Conservation (phyloP, 352 stramenopile species). For the Plasmopara muralis region DNA sequence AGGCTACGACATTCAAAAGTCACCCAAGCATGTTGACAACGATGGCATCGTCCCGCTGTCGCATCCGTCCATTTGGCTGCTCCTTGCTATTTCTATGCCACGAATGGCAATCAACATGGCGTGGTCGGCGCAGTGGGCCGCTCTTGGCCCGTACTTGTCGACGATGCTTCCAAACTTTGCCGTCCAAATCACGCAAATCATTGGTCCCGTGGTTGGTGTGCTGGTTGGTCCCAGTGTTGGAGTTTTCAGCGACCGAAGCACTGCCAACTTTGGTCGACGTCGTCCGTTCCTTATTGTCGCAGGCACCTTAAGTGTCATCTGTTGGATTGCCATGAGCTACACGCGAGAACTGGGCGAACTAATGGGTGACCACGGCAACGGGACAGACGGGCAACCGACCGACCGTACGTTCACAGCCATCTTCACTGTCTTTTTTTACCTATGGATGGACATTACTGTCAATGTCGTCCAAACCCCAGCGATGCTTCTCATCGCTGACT, state of each 20-base stretch:
- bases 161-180: conserved; percentile 45
- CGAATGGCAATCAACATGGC: conserved; percentile 58
- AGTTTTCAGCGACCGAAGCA: conserved; percentile 47
- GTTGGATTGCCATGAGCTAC: conserved; percentile 62
- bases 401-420: conserved; percentile 40
- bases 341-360: conserved; percentile 47
- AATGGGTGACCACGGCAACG: conserved; percentile 35
- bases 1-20: conserved; percentile 25
- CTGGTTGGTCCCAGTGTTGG: conserved; percentile 44
- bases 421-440: conserved; percentile 52
- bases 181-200: conserved; percentile 39
- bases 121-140: conserved; percentile 54
- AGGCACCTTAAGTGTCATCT: conserved; percentile 32
- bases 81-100: conserved; percentile 48
- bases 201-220: conserved; percentile 45
- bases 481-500: conserved; percentile 49
- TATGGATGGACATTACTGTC: conserved; percentile 62
- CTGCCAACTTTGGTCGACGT: conserved; percentile 30
- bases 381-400: conserved; percentile 15
- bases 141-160: conserved; percentile 44
- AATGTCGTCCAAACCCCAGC: conserved; percentile 51
- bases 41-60: conserved; percentile 11
- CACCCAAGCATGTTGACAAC: conserved; percentile 17
- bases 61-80: conserved; percentile 32
- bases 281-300: conserved; percentile 37